These are phyloP conservation scores for Aegilops longissima DNA, from an alignment of 176 grass and related monocot species.

Conservation along the genomic window DNA sequence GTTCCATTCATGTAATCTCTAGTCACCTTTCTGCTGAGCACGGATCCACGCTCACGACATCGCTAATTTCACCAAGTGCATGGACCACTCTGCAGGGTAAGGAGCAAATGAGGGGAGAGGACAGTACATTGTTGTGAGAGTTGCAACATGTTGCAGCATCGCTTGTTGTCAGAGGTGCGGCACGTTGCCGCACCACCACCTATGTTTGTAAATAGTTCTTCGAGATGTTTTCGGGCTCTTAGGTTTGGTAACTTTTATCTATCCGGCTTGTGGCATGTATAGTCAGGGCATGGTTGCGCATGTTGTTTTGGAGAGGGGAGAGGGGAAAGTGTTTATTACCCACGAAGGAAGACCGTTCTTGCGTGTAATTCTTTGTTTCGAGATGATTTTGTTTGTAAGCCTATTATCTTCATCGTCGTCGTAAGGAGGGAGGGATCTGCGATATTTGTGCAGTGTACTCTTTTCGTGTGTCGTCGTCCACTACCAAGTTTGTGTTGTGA, in stretches of 20 bases:
- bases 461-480: not conserved
- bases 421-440: no score
- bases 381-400: not conserved
- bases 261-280: not conserved
- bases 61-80: not conserved
- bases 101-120: slow-evolving; percentile 26
- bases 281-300: not conserved
- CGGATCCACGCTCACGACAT: not conserved
- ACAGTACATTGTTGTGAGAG: not conserved
- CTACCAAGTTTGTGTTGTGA: not conserved
- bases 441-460: not conserved
- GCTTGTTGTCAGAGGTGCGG: not conserved
- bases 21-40: not conserved
- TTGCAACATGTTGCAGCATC: not conserved
- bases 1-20: slow-evolving; percentile 47
- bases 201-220: not conserved
- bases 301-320: not conserved
- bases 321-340: not conserved
- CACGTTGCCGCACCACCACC: no score
- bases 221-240: not conserved
- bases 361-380: not conserved
- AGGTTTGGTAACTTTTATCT: not conserved
- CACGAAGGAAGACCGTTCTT: not conserved
- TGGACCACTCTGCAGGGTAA: not conserved
- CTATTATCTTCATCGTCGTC: not conserved